phyloP scores from a whole-genome alignment of 495 filamentous ascomycete species.

The Trichoderma asperelloides region DNA sequence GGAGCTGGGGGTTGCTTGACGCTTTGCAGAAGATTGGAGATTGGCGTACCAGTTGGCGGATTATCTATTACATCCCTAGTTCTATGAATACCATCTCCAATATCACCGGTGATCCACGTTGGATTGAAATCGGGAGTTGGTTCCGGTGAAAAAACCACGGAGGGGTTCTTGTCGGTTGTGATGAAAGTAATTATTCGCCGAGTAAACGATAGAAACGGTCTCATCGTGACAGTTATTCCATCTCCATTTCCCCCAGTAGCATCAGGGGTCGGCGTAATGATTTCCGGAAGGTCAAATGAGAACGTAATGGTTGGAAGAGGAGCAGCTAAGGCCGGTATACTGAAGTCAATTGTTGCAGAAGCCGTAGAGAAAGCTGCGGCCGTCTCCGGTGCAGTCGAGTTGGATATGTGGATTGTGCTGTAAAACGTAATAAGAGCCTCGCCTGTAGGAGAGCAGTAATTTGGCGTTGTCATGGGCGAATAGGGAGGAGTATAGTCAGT shows the following conservation, averaged over 20 bases:
- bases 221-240: not conserved
- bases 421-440: not conserved
- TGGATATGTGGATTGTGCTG: not conserved
- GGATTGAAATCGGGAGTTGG: slow-evolving; percentile 32
- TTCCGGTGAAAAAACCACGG: slow-evolving; percentile 32
- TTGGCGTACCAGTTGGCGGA: not conserved
- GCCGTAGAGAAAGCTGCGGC: not conserved
- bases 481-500: slow-evolving; percentile 34
- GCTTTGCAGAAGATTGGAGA: not conserved
- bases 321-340: not conserved
- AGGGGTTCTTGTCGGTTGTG: slow-evolving; percentile 42
- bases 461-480: slow-evolving; percentile 26
- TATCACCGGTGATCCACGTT: slow-evolving; percentile 15
- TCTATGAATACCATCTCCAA: slow-evolving; percentile 16
- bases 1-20: slow-evolving; percentile 13
- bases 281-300: not conserved
- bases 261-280: not conserved
- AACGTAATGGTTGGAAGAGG: not conserved
- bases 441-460: slow-evolving; percentile 1
- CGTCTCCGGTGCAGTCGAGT: not conserved
- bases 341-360: not conserved
- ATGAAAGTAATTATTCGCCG: slow-evolving; percentile 25
- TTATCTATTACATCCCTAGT: not conserved
- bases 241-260: not conserved
- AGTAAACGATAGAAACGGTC: not conserved